Evolutionary conservation across 2,329 filamentous ascomycete species (phyloP).

Genomic region (Arthroderma uncinatum): DNA sequence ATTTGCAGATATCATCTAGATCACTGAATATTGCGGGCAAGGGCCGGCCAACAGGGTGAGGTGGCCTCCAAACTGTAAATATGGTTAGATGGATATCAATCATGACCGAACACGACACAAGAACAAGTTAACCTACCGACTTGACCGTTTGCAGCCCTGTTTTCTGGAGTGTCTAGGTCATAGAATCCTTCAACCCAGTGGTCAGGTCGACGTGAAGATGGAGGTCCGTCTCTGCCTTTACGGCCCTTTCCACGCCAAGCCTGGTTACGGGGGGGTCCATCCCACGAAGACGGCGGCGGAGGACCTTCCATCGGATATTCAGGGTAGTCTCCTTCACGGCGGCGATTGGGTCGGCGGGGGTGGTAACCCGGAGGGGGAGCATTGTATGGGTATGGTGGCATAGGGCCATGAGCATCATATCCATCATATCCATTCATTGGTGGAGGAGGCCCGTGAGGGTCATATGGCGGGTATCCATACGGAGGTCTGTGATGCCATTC

Average conservation of each 20-base stretch:
- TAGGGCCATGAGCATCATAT: constrained; percentile 10
- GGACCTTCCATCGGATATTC: constrained; percentile 7
- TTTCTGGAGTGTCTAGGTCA: constrained; percentile 12
- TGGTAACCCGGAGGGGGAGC: constrained; percentile 13
- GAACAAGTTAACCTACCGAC: constrained; percentile 13
- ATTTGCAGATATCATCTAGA: constrained; percentile 20
- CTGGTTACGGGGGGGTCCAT: constrained; percentile 3
- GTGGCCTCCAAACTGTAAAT: constrained; percentile 15
- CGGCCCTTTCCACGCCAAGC: not conserved
- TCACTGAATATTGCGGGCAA: constrained; percentile 20
- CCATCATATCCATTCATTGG: constrained; percentile 15
- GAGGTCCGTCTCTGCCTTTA: not conserved
- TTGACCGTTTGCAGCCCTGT: constrained; percentile 8
- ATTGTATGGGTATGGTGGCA: constrained; percentile 9
- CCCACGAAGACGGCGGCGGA: constrained; percentile 9
- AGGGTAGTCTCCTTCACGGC: constrained; percentile 8
- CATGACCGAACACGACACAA: not conserved
- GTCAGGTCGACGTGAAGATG: not conserved
- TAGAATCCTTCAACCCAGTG: constrained; percentile 5
- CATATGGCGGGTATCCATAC: constrained; percentile 18
- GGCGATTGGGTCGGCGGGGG: constrained; percentile 6
- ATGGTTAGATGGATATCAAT: not conserved
- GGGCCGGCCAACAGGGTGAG: constrained; percentile 19
- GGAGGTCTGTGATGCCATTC: constrained; percentile 18
- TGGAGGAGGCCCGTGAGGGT: constrained; percentile 16